Conservation (phyloP, 257 asterid species). For the Coffea eugenioides region DNA sequence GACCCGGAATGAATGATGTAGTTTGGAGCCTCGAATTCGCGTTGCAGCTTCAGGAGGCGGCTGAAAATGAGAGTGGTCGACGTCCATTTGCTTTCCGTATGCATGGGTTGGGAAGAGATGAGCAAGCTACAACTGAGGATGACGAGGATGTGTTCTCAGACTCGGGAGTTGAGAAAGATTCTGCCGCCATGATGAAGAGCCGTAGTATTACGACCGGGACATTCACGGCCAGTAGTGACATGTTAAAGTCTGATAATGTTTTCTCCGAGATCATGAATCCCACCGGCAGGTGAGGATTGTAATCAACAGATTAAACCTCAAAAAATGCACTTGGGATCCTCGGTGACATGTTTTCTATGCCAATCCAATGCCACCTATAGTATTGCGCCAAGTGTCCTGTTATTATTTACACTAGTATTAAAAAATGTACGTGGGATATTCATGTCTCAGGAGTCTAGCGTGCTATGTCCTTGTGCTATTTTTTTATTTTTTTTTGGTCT, state of each 20-base stretch:
- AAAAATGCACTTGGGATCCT: too few species aligned
- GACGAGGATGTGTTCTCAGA: conserved; percentile 26
- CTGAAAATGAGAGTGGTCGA: conserved; percentile 23
- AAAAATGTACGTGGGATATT: too few species aligned
- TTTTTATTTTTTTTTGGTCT: too few species aligned
- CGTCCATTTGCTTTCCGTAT: not conserved
- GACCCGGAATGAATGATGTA: conserved; percentile 65
- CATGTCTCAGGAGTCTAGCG: too few species aligned
- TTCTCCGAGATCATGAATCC: conserved; percentile 50
- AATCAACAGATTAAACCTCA: not conserved
- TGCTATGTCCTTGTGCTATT: too few species aligned
- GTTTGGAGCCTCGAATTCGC: conserved; percentile 69
- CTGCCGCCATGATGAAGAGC: not conserved
- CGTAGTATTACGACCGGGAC: not conserved
- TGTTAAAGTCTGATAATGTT: conserved; percentile 23
- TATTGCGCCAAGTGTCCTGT: too few species aligned
- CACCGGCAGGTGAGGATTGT: conserved; percentile 21
- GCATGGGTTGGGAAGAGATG: not conserved
- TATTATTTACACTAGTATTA: too few species aligned
- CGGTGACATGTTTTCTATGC: too few species aligned
- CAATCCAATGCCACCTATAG: too few species aligned
- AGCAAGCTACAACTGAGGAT: conserved; percentile 23
- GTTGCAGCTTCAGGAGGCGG: conserved; percentile 50
- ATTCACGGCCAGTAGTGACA: conserved; percentile 17
- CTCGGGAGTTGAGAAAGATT: conserved; percentile 5